phyloP scores from a whole-genome alignment of 495 filamentous ascomycete species.

The Venustampulla echinocandica region DNA sequence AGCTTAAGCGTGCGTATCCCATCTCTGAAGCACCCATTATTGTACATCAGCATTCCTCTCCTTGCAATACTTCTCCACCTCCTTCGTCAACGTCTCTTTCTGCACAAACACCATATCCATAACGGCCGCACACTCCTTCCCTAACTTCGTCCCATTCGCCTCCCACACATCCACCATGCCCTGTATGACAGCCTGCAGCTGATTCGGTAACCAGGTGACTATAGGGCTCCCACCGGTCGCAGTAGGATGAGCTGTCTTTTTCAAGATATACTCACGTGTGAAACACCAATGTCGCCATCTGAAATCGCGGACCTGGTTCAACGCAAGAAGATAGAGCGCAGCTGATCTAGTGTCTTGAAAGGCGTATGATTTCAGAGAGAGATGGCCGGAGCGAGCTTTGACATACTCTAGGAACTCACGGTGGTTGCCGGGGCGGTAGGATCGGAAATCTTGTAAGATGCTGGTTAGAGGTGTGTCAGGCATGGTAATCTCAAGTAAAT shows the following conservation, averaged over 20 bases:
- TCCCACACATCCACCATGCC: slow-evolving; percentile 29
- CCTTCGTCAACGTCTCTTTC: slow-evolving; percentile 58
- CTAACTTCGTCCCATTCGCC: slow-evolving; percentile 29
- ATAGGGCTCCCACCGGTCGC: slow-evolving; percentile 90
- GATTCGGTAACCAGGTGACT: slow-evolving; percentile 45
- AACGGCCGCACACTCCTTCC: slow-evolving; percentile 48
- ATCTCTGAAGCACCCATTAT: background rate
- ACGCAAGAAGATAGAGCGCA: slow-evolving; percentile 59
- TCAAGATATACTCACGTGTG: slow-evolving; percentile 88
- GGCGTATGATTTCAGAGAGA: slow-evolving; percentile 55
- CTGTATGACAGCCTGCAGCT: slow-evolving; percentile 37
- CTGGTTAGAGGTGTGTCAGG: slow-evolving; percentile 74
- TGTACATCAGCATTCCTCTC: slow-evolving; percentile 48
- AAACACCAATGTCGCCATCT: slow-evolving; percentile 93
- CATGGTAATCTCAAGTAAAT: slow-evolving; percentile 71
- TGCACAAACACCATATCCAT: slow-evolving; percentile 66
- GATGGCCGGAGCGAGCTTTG: slow-evolving; percentile 40
- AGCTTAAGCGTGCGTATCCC: too few species aligned
- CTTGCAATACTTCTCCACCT: slow-evolving; percentile 73
- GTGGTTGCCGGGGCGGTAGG: slow-evolving; percentile 78
- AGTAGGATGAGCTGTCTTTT: slow-evolving; percentile 70
- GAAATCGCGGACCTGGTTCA: slow-evolving; percentile 85
- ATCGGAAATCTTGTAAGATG: slow-evolving; percentile 76
- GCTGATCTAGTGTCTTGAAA: slow-evolving; percentile 30
- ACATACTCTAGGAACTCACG: slow-evolving; percentile 73